Base-by-base conservation (phyloP, 495 filamentous ascomycete genomes). In the Sphaerosporella brunnea region DNA sequence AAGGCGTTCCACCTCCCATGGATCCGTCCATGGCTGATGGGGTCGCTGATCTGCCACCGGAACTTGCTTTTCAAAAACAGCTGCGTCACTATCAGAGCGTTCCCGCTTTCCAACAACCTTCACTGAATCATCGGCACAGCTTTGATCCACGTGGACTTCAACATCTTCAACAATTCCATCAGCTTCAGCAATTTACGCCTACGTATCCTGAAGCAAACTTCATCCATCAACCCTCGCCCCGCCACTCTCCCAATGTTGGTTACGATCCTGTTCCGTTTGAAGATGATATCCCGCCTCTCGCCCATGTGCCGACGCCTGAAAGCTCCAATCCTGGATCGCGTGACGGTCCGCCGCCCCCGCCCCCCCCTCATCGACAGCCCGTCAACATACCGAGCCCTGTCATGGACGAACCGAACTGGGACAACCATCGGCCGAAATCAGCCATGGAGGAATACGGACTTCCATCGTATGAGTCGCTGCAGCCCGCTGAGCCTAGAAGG, bases 71-170 rank as follows among this genome's bases (percentile, higher is more conserved):
- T 45, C 43, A 51, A 15, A 44, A 48, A 18, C 55, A 48, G 34
- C 45, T 59, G 18, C 52, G 56, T 1, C 56, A 59, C 25, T 55
- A 51, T 15, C 55, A 59, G 47, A 59, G 56, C 45, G 56, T 59
- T n/a, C 56, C 56, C 19, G 55, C 59, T 47, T 59, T 48, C 20
- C 34, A 8, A 7, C 45, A 37, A 21, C 43, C 25, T 34, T 2
- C 26, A 5, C 9, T 46, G 8, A 20, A 46, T 13, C 26, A 46
- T 8, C 18, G 35, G 1, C 26, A 19, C 25, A 46, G 43, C 23
- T 26, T 43, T 24, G 24, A 43, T 43, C 26, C 40, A 10, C 40
- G 40, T 24, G 21, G 24, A 43, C 21, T 43, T 10, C 10, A 32
- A 2, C 30, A 46, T 2, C 43, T 36, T 2, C 43, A 46, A 4